A percentile compares a stretch with the other conserved stretches of the same genome.
Conservation (phyloP, 2,329 filamentous ascomycete species). For the Lasiodiplodia theobromae region DNA sequence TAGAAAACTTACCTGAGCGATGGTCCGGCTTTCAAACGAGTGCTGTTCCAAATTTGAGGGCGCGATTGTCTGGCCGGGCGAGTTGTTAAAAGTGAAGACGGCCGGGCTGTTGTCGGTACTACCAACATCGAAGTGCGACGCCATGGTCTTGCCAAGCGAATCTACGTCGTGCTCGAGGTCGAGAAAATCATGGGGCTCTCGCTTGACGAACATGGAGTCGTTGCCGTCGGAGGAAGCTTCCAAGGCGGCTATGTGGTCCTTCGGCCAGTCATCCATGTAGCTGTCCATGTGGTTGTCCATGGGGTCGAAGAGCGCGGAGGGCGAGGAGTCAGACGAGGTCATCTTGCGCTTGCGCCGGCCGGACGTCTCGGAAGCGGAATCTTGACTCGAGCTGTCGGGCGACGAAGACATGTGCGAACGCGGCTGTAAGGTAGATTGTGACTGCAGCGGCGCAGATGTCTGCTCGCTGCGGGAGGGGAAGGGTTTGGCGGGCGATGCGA, state of each 20-base stretch:
- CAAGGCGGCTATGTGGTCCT: conserved; percentile 11
- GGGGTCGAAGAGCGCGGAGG: conserved; percentile 33
- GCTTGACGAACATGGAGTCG: conserved; percentile 37
- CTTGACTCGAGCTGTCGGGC: conserved; percentile 51
- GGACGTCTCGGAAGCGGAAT: conserved; percentile 51
- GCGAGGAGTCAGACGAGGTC: conserved; percentile 48
- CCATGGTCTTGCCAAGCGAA: conserved; percentile 56
- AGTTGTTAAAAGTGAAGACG: conserved; percentile 26
- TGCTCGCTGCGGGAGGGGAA: conserved; percentile 15
- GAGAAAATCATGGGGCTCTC: conserved; percentile 2
- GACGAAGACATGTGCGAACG: conserved; percentile 39
- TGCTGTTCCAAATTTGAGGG: conserved; percentile 12
- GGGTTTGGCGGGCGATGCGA: conserved; percentile 21
- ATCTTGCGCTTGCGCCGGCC: conserved; percentile 48
- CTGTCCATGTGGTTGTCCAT: conserved; percentile 15
- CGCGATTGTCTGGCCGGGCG: conserved; percentile 18
- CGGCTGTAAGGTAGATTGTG: conserved; percentile 25
- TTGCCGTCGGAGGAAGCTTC: neutral
- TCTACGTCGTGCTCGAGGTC: conserved; percentile 45
- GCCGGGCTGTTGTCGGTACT: conserved; percentile 65
- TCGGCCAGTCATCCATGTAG: conserved; percentile 25
- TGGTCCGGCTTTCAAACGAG: neutral
- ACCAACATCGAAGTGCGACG: conserved; percentile 60
- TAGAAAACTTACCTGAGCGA: neutral
- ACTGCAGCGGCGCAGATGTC: conserved; percentile 18